phyloP scores from a whole-genome alignment of 129 eudicot genomes.

The Centaurea solstitialis region DNA sequence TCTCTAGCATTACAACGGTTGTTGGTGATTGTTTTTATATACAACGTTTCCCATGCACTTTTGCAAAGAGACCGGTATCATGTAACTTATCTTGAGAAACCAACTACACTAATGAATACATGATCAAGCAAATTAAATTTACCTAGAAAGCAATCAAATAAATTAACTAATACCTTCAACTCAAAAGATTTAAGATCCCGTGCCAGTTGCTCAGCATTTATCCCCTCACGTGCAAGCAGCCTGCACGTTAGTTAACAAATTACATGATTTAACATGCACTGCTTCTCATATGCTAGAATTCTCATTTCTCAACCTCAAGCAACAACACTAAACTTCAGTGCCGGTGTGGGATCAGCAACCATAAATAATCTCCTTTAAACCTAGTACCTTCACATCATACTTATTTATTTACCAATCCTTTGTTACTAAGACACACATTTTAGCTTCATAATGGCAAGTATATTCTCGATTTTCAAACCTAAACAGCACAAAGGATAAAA shows the following conservation, averaged over 20 bases:
- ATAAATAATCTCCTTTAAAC: not conserved
- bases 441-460: not conserved
- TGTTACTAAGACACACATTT: not conserved
- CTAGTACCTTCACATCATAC: not conserved
- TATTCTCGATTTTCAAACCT: not conserved
- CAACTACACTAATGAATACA: constrained; percentile 6
- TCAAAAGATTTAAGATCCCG: constrained; percentile 97
- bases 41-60: constrained; percentile 4
- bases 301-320: not conserved
- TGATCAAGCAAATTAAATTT: constrained; percentile 9
- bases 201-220: constrained; percentile 98
- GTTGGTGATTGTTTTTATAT: not conserved
- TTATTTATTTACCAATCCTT: not conserved
- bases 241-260: constrained; percentile 36
- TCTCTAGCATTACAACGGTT: not conserved
- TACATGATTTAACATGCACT: not conserved
- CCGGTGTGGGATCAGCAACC: not conserved
- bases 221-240: constrained; percentile 95
- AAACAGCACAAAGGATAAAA: not conserved
- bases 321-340: constrained; percentile 1
- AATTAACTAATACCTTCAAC: constrained; percentile 58
- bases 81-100: constrained; percentile 13
- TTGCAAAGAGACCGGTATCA: not conserved
- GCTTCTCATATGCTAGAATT: not conserved
- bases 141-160: not conserved